Evolutionary conservation across 495 filamentous ascomycete species (phyloP).

Genomic region (Talaromyces ruber): DNA sequence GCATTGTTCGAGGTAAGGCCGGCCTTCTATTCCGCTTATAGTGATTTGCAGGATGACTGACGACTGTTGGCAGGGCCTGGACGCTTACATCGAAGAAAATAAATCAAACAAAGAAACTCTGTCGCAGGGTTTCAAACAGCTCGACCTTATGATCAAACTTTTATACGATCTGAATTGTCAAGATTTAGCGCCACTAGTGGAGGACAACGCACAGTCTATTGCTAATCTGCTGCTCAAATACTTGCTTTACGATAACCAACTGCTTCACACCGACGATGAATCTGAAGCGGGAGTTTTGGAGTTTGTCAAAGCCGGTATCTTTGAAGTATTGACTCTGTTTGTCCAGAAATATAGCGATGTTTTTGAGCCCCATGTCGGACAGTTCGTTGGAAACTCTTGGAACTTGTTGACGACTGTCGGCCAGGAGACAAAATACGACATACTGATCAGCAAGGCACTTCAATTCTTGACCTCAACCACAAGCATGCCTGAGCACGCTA

Average conservation of each 20-base stretch:
- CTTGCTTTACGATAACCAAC: slow-evolving; percentile 74
- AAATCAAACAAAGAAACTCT: slow-evolving; percentile 64
- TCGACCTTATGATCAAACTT: slow-evolving; percentile 81
- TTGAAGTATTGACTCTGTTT: slow-evolving; percentile 78
- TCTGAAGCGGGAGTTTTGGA: slow-evolving; percentile 78
- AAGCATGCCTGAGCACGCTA: slow-evolving; percentile 63
- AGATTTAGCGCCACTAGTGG: slow-evolving; percentile 88
- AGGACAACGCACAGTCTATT: slow-evolving; percentile 70
- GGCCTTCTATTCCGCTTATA: background rate
- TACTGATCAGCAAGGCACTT: slow-evolving; percentile 86
- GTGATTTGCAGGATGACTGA: background rate
- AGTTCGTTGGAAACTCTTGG: slow-evolving; percentile 87
- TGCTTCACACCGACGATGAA: slow-evolving; percentile 76
- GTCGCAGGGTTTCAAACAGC: slow-evolving; percentile 65
- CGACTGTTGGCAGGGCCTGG: slow-evolving; percentile 50
- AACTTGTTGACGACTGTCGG: slow-evolving; percentile 78
- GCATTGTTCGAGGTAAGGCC: slow-evolving; percentile 58
- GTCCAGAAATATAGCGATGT: slow-evolving; percentile 91
- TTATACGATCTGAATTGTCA: slow-evolving; percentile 95
- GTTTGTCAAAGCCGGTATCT: slow-evolving; percentile 82
- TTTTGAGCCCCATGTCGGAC: slow-evolving; percentile 65
- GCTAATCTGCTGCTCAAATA: slow-evolving; percentile 83
- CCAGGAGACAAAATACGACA: slow-evolving; percentile 84
- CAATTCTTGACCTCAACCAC: slow-evolving; percentile 90
- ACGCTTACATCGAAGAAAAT: slow-evolving; percentile 67